A percentile compares a stretch with the other conserved stretches of the same genome.
Evolutionary conservation across 257 asterid genomes (phyloP).

Genomic region (Echium plantagineum): DNA sequence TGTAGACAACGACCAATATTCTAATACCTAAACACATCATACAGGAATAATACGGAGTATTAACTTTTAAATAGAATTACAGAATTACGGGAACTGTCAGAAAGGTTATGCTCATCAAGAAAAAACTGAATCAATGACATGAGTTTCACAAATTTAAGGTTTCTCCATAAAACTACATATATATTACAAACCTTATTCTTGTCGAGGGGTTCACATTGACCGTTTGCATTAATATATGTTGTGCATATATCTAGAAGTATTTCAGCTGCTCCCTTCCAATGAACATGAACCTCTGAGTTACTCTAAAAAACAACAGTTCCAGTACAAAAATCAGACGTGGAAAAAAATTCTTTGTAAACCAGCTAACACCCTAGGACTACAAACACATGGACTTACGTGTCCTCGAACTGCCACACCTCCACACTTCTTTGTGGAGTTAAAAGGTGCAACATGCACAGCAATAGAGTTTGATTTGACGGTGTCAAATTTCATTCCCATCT

Average conservation of each 20-base stretch:
- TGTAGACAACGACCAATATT: too few relatives aligned
- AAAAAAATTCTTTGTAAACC: too few relatives aligned
- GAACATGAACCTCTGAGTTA: constrained; percentile 1
- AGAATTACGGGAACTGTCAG: too few relatives aligned
- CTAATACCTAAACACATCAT: too few relatives aligned
- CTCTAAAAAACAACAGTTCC: constrained; percentile 30
- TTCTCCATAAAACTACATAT: neutral
- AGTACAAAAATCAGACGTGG: neutral
- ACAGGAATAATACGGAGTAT: too few relatives aligned
- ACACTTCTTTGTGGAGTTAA: constrained; percentile 22
- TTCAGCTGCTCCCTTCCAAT: constrained; percentile 11
- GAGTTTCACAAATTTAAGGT: neutral
- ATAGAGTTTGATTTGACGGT: neutral
- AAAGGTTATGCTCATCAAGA: too few relatives aligned
- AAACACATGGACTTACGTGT: constrained; percentile 28
- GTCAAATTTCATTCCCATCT: constrained; percentile 22
- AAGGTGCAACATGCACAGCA: constrained; percentile 11
- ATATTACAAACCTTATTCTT: neutral
- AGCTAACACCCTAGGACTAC: neutral
- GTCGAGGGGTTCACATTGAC: neutral
- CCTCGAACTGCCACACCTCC: constrained; percentile 21
- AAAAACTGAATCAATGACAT: too few relatives aligned
- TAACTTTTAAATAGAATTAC: too few relatives aligned
- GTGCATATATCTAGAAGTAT: neutral
- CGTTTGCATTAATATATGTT: neutral